Percentiles rank a stretch among this genome's conserved stretches.
Evolutionary conservation across 2,329 filamentous ascomycete species (phyloP).

Genomic region (Ophiostoma sp.): DNA sequence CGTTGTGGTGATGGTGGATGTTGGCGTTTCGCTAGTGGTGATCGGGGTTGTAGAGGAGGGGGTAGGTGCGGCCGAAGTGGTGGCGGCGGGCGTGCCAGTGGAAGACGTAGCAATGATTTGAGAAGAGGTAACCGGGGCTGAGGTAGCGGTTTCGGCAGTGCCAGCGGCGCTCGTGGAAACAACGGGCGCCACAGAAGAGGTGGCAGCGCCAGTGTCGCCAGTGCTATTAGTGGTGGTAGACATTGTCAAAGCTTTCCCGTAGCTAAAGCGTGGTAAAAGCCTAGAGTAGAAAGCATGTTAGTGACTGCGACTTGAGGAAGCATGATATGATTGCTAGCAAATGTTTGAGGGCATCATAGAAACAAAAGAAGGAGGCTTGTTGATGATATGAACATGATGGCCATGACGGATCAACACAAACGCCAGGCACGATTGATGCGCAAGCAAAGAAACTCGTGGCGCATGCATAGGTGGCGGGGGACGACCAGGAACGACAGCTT

Average conservation of each 20-base stretch:
- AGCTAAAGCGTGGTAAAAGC: conserved; percentile 30
- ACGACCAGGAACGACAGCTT: neutral
- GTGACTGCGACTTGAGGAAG: conserved; percentile 20
- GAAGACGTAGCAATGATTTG: conserved; percentile 17
- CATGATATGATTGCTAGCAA: neutral
- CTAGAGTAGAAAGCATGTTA: conserved; percentile 33
- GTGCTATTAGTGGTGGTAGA: conserved; percentile 32
- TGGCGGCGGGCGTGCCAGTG: conserved; percentile 21
- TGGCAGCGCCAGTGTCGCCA: conserved; percentile 22
- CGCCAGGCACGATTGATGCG: neutral
- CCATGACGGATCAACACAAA: neutral
- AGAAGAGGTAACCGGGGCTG: conserved; percentile 10
- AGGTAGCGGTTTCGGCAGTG: neutral
- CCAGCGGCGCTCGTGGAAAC: neutral
- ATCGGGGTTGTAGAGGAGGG: conserved; percentile 8
- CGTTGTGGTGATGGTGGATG: conserved; percentile 21
- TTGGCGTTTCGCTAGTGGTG: conserved; percentile 14
- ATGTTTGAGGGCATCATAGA: neutral
- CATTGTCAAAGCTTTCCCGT: conserved; percentile 32
- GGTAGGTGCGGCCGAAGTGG: conserved; percentile 11
- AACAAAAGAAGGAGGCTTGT: neutral
- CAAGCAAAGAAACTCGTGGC: neutral
- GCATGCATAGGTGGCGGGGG: neutral
- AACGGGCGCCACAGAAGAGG: conserved; percentile 14
- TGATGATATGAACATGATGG: neutral